These are phyloP conservation scores for Metschnikowia similis DNA, from an alignment of 805 yeast species.

Conservation along the genomic window DNA sequence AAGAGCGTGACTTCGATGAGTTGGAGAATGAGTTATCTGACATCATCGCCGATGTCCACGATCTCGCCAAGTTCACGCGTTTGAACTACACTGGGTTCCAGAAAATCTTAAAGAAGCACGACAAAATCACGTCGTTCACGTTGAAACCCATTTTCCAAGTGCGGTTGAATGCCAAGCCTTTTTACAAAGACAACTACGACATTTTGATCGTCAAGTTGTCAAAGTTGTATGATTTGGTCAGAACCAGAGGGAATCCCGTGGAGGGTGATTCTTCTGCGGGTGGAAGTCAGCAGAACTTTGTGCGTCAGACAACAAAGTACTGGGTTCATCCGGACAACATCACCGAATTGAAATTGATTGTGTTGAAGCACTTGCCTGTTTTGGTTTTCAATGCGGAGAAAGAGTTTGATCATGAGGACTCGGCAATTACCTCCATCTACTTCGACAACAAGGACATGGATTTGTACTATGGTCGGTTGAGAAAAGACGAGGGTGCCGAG, in stretches of 20 bases:
- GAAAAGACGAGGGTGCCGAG: constrained; percentile 98
- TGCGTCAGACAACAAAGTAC: constrained; percentile 96
- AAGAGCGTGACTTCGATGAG: constrained; percentile 41
- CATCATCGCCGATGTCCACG: constrained; percentile 95
- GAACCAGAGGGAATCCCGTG: constrained; percentile 94
- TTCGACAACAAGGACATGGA: constrained; percentile 89
- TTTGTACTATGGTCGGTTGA: constrained; percentile 86
- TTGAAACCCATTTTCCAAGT: constrained; percentile 92
- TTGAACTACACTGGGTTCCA: constrained; percentile 96
- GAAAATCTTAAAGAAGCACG: constrained; percentile 94
- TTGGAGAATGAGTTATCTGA: constrained; percentile 50
- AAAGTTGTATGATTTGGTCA: constrained; percentile 81
- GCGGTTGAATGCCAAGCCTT: constrained; percentile 88
- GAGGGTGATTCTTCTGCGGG: constrained; percentile 97
- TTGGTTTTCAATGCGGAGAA: constrained; percentile 94
- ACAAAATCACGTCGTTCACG: constrained; percentile 68
- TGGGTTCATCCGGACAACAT: constrained; percentile 99
- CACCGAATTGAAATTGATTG: constrained; percentile 88
- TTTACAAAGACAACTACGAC: constrained; percentile 93
- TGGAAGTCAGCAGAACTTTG: constrained; percentile 95
- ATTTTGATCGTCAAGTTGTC: constrained; percentile 83
- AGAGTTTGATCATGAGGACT: constrained; percentile 91
- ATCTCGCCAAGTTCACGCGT: constrained; percentile 87
- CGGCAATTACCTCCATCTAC: constrained; percentile 95
- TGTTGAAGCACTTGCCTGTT: constrained; percentile 93